Base-by-base conservation (phyloP, 371 early-diverging fungal genomes). In the Gilbertella persicaria region DNA sequence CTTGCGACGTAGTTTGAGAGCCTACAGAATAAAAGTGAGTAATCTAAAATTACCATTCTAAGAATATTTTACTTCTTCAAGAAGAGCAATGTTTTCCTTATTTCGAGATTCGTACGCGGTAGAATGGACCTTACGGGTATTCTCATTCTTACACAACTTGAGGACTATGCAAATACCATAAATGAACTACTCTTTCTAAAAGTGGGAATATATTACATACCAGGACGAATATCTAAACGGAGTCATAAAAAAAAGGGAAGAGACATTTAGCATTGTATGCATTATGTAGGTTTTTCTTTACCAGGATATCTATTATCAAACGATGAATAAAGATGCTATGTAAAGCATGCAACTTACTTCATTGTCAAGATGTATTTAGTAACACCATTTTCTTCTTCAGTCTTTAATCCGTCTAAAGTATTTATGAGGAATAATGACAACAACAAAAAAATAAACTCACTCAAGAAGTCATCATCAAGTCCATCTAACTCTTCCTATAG, bases 401-500 rank as follows among this genome's bases (percentile, higher is more conserved):
- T 78, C 28, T 71, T 69, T 53, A 82, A 51, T 7, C 77, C 73
- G 40, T 66, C 73, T 69, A 45, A 4, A 19, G 19, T n/a, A n/a
- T n/a, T n/a, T n/a, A n/a, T n/a, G n/a, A n/a, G n/a, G n/a, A n/a
- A 44, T 2, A 19, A 39, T 28, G 6, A 16, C 17, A 42, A 5
- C 51, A 42, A 25, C 28, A 38, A 39, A 49, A 41, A 30, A 14
- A 16, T 21, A 16, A 5, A 23, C 24, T 36, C 30, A 53, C 82
- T 81, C 35, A 92, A 69, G 63, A 86, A 91, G 61, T 87, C 87
- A 19, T 80, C 83, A 13, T 87, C 85, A 64, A 92, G 67, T 12
- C 93, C 93, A 19, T 85, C 86, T 21, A 93, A 72, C 53, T 93
- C 91, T 29, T 86, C 83, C 60, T 73, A 60, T 42, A 75, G 19